Evolutionary conservation across 108 stramenopile genomes (phyloP).

Genomic region (Nannochloropsis gaditana): DNA sequence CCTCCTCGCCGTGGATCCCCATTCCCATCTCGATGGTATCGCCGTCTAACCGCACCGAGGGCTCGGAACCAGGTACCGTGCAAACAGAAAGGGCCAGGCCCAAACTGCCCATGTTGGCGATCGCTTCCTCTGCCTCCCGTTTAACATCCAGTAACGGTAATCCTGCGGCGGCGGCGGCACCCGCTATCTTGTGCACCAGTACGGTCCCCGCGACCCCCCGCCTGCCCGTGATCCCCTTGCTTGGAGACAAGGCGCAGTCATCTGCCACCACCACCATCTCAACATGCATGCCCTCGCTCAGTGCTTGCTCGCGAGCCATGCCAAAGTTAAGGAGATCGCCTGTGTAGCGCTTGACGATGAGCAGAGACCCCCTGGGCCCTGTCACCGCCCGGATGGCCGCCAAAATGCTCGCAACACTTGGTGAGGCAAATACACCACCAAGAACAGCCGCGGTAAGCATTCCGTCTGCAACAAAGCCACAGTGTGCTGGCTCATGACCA

Average conservation of each 20-base stretch:
- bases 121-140: background rate
- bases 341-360: slow-evolving; percentile 98
- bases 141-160: slow-evolving; percentile 60
- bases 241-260: slow-evolving; percentile 79
- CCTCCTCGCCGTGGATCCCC: slow-evolving; percentile 97
- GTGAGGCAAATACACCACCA: slow-evolving; percentile 91
- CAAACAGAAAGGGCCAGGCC: slow-evolving; percentile 84
- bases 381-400: slow-evolving; percentile 81
- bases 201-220: slow-evolving; percentile 92
- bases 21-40: slow-evolving; percentile 79
- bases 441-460: slow-evolving; percentile 92
- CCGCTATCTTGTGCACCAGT: slow-evolving; percentile 89
- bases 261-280: slow-evolving; percentile 87
- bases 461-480: slow-evolving; percentile 83
- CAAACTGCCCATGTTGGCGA: slow-evolving; percentile 63
- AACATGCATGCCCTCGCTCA: slow-evolving; percentile 60
- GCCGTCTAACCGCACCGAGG: slow-evolving; percentile 50
- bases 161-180: slow-evolving; percentile 74
- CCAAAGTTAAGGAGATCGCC: slow-evolving; percentile 94
- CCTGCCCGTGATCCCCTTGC: slow-evolving; percentile 87
- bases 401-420: slow-evolving; percentile 71
- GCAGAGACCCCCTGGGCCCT: slow-evolving; percentile 62
- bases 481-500: slow-evolving; percentile 96
- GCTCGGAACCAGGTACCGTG: slow-evolving; percentile 75
- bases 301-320: slow-evolving; percentile 75